Percentiles rank a stretch among this genome's conserved stretches.
Conservation (phyloP, 306 rosid genomes). For the Lathyrus tuberosus region DNA sequence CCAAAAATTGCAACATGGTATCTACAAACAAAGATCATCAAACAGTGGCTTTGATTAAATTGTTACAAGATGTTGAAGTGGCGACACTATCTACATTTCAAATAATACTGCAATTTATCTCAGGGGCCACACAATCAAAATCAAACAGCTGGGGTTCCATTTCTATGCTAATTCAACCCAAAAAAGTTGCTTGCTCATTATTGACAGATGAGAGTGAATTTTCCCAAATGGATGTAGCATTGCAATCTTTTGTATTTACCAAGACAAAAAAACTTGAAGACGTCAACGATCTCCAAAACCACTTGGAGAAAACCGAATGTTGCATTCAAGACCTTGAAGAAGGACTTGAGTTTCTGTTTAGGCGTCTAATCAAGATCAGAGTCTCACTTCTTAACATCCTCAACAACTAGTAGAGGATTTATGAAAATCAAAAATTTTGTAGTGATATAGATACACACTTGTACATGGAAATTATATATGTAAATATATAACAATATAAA, state of each 20-base stretch:
- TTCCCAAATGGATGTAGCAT: background rate
- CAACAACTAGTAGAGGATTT: constrained; percentile 7
- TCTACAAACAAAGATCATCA: constrained; percentile 20
- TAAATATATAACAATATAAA: constrained; percentile 1
- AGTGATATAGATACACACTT: constrained; percentile 15
- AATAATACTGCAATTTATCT: background rate
- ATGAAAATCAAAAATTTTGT: constrained; percentile 21
- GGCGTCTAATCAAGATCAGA: constrained; percentile 33
- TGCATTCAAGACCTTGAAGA: constrained; percentile 20
- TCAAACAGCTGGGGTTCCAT: background rate
- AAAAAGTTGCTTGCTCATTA: constrained; percentile 19
- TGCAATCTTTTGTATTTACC: background rate
- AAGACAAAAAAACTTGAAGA: constrained; percentile 2
- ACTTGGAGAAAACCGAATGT: constrained; percentile 19
- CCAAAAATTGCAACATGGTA: constrained; percentile 20
- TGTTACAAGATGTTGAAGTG: constrained; percentile 36
- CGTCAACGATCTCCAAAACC: background rate
- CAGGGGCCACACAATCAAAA: background rate
- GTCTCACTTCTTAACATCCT: constrained; percentile 34
- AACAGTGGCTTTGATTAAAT: constrained; percentile 7
- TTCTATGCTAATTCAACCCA: constrained; percentile 29
- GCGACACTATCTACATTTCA: background rate
- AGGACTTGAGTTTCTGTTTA: constrained; percentile 1
- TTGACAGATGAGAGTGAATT: background rate
- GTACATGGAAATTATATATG: constrained; percentile 15